Conservation (phyloP, 129 eudicot genomes). For the Escallonia rubra region DNA sequence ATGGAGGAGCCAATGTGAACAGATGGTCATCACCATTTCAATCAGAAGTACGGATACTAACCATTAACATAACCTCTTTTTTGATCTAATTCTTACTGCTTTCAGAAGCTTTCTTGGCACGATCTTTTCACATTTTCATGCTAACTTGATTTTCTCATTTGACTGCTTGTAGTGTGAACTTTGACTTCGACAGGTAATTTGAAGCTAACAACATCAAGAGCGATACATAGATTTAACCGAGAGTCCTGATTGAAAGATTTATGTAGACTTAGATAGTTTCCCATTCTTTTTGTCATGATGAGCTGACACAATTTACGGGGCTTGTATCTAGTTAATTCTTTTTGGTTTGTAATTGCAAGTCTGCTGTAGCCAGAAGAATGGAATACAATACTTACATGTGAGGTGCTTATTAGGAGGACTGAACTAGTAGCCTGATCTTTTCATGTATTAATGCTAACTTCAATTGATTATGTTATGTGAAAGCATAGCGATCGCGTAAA, state of each 20-base stretch:
- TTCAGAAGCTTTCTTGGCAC: conserved; percentile 52
- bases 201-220: conserved; percentile 57
- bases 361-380: background rate
- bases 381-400: background rate
- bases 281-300: conserved; percentile 9
- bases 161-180: conserved; percentile 22
- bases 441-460: conserved; percentile 12
- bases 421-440: background rate
- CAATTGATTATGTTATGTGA: background rate
- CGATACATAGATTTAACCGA: conserved; percentile 28
- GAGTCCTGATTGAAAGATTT: conserved; percentile 20
- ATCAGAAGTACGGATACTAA: conserved; percentile 99
- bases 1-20: conserved; percentile 96
- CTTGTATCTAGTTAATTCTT: conserved; percentile 3
- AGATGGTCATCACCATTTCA: conserved; percentile 95
- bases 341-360: background rate
- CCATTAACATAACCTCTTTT: conserved; percentile 90
- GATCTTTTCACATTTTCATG: conserved; percentile 25
- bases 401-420: conserved; percentile 3
- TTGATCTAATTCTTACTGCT: conserved; percentile 72
- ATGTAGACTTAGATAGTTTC: conserved; percentile 16
- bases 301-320: conserved; percentile 17
- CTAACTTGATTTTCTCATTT: conserved; percentile 57
- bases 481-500: background rate
- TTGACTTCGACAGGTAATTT: conserved; percentile 57